A percentile compares a stretch with the other conserved stretches of the same genome.
These are phyloP conservation scores for Scutellaria galericulata DNA, from an alignment of 257 asterid genomes.

Conservation along the genomic window DNA sequence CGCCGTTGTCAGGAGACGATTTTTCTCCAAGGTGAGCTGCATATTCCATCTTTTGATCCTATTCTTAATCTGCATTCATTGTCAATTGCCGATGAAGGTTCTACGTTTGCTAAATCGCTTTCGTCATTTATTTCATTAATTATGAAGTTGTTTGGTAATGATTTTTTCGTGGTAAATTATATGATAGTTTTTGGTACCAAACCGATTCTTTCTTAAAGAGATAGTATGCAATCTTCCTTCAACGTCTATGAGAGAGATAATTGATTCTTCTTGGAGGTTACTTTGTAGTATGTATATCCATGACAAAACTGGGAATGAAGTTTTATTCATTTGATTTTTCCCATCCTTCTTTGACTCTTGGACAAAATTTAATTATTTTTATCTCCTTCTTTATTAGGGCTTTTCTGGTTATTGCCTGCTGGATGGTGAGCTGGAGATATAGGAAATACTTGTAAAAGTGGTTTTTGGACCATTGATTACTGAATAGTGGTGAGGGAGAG, in stretches of 20 bases:
- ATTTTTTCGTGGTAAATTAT: too few species aligned
- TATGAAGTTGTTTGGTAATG: too few species aligned
- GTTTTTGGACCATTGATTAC: slow-evolving; percentile 20
- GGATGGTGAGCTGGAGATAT: slow-evolving; percentile 37
- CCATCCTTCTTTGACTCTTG: background rate
- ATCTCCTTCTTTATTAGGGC: slow-evolving; percentile 6
- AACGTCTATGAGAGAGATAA: too few species aligned
- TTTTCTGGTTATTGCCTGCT: slow-evolving; percentile 13
- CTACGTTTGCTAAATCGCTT: too few species aligned
- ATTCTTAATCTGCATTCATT: too few species aligned
- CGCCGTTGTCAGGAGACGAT: background rate
- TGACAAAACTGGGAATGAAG: background rate
- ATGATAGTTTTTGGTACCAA: too few species aligned
- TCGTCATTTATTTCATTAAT: too few species aligned
- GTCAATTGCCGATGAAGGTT: too few species aligned
- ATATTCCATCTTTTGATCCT: background rate
- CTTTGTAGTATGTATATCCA: too few species aligned
- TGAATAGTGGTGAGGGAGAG: slow-evolving; percentile 35
- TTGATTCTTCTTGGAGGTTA: background rate
- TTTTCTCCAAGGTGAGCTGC: slow-evolving; percentile 26
- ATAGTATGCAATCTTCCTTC: too few species aligned
- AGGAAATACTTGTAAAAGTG: slow-evolving; percentile 18
- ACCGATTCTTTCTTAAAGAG: too few species aligned
- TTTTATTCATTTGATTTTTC: background rate
- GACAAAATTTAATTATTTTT: background rate